Evolutionary conservation across 2,329 filamentous ascomycete genomes (phyloP).

Genomic region (Gnomoniopsis sp.): DNA sequence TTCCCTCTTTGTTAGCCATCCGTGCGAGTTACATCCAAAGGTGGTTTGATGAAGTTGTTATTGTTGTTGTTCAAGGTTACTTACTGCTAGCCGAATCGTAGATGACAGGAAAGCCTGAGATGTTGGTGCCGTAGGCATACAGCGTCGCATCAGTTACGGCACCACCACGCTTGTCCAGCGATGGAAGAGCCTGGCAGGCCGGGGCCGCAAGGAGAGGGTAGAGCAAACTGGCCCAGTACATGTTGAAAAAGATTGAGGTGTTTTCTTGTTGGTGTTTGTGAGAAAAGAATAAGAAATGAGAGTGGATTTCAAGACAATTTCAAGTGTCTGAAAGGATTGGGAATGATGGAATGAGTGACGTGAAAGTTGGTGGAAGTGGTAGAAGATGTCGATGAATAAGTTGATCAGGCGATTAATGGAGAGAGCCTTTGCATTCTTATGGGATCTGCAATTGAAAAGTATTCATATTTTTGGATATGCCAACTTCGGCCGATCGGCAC

Average conservation of each 20-base stretch:
- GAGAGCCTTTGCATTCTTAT: background rate
- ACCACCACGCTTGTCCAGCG: constrained; percentile 6
- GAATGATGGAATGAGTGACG: background rate
- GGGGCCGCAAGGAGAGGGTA: background rate
- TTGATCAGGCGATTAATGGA: background rate
- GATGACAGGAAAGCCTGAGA: constrained; percentile 4
- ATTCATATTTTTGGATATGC: background rate
- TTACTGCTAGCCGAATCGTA: background rate
- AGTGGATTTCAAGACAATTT: background rate
- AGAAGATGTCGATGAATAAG: background rate
- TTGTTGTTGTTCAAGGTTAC: background rate
- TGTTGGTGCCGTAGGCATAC: constrained; percentile 10
- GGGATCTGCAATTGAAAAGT: background rate
- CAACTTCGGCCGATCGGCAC: background rate
- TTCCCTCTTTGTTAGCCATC: background rate
- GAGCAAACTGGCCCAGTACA: constrained; percentile 1
- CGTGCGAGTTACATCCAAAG: background rate
- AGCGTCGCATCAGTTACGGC: constrained; percentile 15
- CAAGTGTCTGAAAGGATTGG: background rate
- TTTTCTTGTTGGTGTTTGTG: background rate
- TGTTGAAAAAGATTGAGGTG: background rate
- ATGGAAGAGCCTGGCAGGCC: constrained; percentile 3
- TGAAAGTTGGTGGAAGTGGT: background rate
- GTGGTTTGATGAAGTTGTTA: too few species aligned
- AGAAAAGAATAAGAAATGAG: too few species aligned